These are phyloP conservation scores for Dittrichia graveolens DNA, from an alignment of 129 eudicot species.

Conservation along the genomic window DNA sequence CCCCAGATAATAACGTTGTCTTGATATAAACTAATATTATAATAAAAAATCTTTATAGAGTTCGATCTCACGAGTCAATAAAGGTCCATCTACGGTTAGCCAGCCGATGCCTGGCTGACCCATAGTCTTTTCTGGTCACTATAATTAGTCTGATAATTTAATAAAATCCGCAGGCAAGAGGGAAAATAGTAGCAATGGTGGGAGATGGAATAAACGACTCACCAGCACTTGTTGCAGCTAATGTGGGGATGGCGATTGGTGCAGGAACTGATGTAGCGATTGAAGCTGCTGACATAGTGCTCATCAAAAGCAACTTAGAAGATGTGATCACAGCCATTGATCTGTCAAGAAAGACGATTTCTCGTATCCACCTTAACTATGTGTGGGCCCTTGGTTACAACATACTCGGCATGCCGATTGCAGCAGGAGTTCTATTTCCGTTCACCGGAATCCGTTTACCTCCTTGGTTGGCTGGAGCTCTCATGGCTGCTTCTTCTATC, in stretches of 20 bases:
- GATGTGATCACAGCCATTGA: conserved; percentile 64
- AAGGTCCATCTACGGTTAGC: not conserved
- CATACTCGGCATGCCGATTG: conserved; percentile 59
- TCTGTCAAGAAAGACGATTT: conserved; percentile 56
- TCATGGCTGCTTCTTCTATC: conserved; percentile 70
- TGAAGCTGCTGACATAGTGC: conserved; percentile 67
- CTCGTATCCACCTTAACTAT: conserved; percentile 54
- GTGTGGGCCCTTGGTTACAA: conserved; percentile 67
- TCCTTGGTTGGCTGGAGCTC: conserved; percentile 75
- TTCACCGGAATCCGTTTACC: conserved; percentile 55
- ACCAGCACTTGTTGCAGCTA: conserved; percentile 63
- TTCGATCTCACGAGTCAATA: not conserved
- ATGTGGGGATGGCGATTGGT: conserved; percentile 68
- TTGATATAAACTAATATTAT: not conserved
- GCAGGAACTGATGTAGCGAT: conserved; percentile 69
- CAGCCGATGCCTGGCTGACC: not conserved
- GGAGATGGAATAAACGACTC: conserved; percentile 72
- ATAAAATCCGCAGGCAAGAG: conserved; percentile 36
- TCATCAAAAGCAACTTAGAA: conserved; percentile 60
- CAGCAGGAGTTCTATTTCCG: conserved; percentile 60
- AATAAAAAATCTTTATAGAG: not conserved
- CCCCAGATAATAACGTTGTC: not conserved
- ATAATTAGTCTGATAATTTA: not conserved
- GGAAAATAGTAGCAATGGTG: conserved; percentile 58
- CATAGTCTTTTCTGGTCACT: not conserved